Conservation (phyloP, 2,329 filamentous ascomycete species). For the Truncatella angustata region DNA sequence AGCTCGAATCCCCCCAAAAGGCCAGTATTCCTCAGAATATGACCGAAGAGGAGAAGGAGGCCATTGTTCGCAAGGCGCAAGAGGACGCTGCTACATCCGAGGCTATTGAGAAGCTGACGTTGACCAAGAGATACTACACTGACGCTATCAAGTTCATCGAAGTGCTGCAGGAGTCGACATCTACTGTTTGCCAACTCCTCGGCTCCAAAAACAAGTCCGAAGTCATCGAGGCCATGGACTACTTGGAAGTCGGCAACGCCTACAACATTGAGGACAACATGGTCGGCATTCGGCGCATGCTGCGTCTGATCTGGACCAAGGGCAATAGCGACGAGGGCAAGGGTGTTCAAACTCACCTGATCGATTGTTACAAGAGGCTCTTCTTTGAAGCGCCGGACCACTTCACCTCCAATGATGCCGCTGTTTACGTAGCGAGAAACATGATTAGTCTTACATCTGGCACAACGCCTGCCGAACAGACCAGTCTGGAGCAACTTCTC, state of each 20-base stretch:
- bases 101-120: conserved; percentile 79
- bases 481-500: conserved; percentile 89
- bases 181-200: conserved; percentile 79
- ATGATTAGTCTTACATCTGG: conserved; percentile 99
- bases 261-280: conserved; percentile 96
- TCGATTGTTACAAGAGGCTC: conserved; percentile 92
- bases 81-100: conserved; percentile 88
- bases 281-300: conserved; percentile 88
- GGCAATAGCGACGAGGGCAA: conserved; percentile 99
- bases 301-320: conserved; percentile 98
- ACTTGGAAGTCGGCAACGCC: conserved; percentile 90
- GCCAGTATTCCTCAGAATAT: conserved; percentile 51
- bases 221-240: conserved; percentile 98
- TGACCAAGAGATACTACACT: conserved; percentile 88
- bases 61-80: conserved; percentile 73
- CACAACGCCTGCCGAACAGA: conserved; percentile 90
- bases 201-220: conserved; percentile 97
- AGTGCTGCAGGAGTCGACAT: conserved; percentile 79
- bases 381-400: conserved; percentile 94
- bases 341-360: conserved; percentile 92
- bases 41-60: conserved; percentile 76
- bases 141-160: conserved; percentile 94
- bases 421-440: conserved; percentile 93
- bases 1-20: conserved; percentile 69
- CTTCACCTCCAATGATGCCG: conserved; percentile 84